Percentiles rank a stretch among this genome's conserved stretches.
phyloP scores from a whole-genome alignment of 2,329 filamentous ascomycete genomes.

The Venturia asperata region DNA sequence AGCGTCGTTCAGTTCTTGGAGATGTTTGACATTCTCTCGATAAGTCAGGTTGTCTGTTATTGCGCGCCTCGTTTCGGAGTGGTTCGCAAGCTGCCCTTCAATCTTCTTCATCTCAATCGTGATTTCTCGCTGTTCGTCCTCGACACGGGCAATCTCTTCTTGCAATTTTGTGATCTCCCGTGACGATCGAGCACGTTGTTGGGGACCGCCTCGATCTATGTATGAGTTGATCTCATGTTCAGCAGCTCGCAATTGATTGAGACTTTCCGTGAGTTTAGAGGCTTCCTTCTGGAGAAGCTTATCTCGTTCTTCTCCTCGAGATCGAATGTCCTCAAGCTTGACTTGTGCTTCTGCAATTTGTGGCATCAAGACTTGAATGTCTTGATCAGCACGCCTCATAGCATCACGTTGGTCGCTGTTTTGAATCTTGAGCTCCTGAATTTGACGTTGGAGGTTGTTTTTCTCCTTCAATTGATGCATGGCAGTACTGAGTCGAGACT shows the following conservation, averaged over 20 bases:
- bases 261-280: slow-evolving; percentile 62
- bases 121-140: slow-evolving; percentile 60
- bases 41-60: slow-evolving; percentile 86
- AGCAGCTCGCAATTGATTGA: slow-evolving; percentile 68
- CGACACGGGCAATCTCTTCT: slow-evolving; percentile 55
- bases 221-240: slow-evolving; percentile 76
- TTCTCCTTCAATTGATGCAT: slow-evolving; percentile 77
- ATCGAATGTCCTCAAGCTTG: slow-evolving; percentile 68
- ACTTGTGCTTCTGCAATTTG: slow-evolving; percentile 68
- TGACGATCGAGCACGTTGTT: slow-evolving; percentile 62
- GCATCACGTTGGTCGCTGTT: slow-evolving; percentile 61
- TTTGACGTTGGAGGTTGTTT: slow-evolving; percentile 58
- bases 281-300: slow-evolving; percentile 64
- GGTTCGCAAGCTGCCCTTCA: slow-evolving; percentile 68
- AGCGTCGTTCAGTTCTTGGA: slow-evolving; percentile 60
- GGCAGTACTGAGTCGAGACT: slow-evolving; percentile 63
- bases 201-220: slow-evolving; percentile 64
- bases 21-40: slow-evolving; percentile 62
- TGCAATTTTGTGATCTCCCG: slow-evolving; percentile 63
- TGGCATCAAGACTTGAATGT: slow-evolving; percentile 67
- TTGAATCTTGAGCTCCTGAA: slow-evolving; percentile 65
- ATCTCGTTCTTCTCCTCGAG: slow-evolving; percentile 65
- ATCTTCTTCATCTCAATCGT: slow-evolving; percentile 68
- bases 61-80: slow-evolving; percentile 74
- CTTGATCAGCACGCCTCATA: slow-evolving; percentile 62